Conservation (phyloP, 2,329 filamentous ascomycete genomes). For the Fusarium sp. region DNA sequence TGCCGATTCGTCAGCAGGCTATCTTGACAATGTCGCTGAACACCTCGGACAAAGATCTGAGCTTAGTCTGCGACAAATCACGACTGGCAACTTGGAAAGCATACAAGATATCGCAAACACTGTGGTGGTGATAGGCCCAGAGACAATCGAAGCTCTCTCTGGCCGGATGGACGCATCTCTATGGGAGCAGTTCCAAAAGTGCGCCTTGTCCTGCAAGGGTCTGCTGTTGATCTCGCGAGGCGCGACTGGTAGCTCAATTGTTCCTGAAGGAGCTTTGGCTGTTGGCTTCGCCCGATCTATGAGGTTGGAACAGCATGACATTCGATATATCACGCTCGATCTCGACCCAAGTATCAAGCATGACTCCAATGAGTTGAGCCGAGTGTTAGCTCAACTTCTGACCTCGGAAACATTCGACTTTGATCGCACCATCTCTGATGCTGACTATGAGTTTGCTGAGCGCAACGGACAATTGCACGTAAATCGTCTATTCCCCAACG, state of each 20-base stretch:
- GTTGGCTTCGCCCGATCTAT: conserved; percentile 10
- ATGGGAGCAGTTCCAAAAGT: conserved; percentile 11
- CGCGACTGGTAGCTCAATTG: conserved; percentile 3
- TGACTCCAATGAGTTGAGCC: conserved; percentile 1
- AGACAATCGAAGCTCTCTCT: conserved; percentile 9
- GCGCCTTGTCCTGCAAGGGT: conserved; percentile 8
- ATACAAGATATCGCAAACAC: conserved; percentile 1
- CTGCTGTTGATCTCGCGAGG: conserved; percentile 6
- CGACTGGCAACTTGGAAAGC: conserved; percentile 3
- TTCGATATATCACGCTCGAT: conserved; percentile 10
- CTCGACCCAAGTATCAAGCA: conserved; percentile 3
- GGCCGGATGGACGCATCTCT: conserved; percentile 1
- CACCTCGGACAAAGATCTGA: not conserved
- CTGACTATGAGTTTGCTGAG: conserved; percentile 8
- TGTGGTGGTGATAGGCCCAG: conserved; percentile 3
- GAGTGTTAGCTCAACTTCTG: conserved; percentile 3
- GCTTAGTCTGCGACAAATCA: not conserved
- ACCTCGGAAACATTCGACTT: conserved; percentile 11
- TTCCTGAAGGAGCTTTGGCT: conserved; percentile 9
- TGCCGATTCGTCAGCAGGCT: conserved; percentile 4
- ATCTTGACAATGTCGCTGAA: conserved; percentile 1
- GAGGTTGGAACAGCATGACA: conserved; percentile 6
- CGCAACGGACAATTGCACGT: conserved; percentile 9
- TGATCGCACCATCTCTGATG: conserved; percentile 7
- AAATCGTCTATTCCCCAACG: conserved; percentile 1